Base-by-base conservation (phyloP, 2,329 filamentous ascomycete genomes). In the Colletotrichum truncatum region DNA sequence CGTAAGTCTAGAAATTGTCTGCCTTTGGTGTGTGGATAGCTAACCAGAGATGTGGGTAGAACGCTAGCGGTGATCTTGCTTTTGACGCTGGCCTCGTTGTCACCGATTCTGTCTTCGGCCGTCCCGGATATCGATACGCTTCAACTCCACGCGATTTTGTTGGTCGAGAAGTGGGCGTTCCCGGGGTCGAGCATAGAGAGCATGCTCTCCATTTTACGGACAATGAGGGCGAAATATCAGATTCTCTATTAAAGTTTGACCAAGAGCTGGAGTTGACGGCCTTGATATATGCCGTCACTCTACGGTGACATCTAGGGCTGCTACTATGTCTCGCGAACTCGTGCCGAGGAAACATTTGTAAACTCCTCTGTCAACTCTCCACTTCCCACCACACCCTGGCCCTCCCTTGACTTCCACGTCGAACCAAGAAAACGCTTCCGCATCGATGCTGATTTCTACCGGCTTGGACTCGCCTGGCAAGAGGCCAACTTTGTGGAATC, bases 31-130 rank as follows among this genome's bases (percentile, higher is more conserved):
- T 10, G 43, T 12, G 10, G 10, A 23, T 2, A 6, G 16, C 41
- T 25, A 25, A 25, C 2, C 6, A 1, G 41, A 16, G 41, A 2
- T 1, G 4, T 25, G 21, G 21, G 14, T 16, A 62, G 63, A 14
- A 32, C 41, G 14, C 28, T 66, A 3, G 58, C 52, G 10, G 58
- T 58, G 43, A 63, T 62, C n/a, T 30, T 69, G 30, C 16, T 69
- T 12, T 34, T 69, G 26, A 53, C 68, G 25, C 38, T 69, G 32
- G 66, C 68, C 11, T 67, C 68, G n/a, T 51, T 64, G 11, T 69
- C 66, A 32, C 63, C 66, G 14, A 49, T 66, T n/a, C 41, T 69
- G 2, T 12, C 54, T 6, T 38, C 56, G 34, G 45, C 66, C 5
- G 66, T 49, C 2, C 38, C 11, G 9, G 68, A 69, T 32, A 67